phyloP scores from a whole-genome alignment of 805 yeast species.

The Saccharomycopsis selenospora region DNA sequence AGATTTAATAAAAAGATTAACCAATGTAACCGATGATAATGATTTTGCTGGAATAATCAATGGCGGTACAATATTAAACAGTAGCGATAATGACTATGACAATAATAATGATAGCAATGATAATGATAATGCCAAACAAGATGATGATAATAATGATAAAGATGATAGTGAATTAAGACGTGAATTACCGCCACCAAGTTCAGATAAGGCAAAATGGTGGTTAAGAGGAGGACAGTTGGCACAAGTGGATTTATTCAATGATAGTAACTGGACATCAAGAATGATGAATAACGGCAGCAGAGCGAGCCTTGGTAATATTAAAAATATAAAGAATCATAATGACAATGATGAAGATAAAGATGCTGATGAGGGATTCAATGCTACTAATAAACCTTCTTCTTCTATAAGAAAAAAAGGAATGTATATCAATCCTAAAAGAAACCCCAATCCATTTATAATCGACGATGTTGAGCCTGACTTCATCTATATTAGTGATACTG shows the following conservation, averaged over 20 bases:
- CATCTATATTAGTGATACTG: too few species aligned
- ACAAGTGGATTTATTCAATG: slow-evolving; percentile 46
- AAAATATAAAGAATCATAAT: neutral
- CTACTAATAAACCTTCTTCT: too few species aligned
- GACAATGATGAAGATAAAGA: slow-evolving; percentile 26
- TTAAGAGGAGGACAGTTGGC: slow-evolving; percentile 68
- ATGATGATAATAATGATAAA: slow-evolving; percentile 21
- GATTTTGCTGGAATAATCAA: slow-evolving; percentile 2
- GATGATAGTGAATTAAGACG: slow-evolving; percentile 27
- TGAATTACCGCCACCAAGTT: slow-evolving; percentile 81
- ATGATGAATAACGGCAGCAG: neutral
- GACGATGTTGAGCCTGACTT: too few species aligned
- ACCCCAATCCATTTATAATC: slow-evolving; percentile 64
- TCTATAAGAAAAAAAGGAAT: slow-evolving; percentile 26
- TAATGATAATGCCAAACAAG: slow-evolving; percentile 25
- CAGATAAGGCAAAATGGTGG: slow-evolving; percentile 89
- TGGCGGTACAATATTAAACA: neutral
- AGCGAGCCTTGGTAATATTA: slow-evolving; percentile 22
- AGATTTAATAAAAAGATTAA: slow-evolving; percentile 5
- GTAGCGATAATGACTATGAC: slow-evolving; percentile 21
- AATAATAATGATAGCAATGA: slow-evolving; percentile 28
- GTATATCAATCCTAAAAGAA: slow-evolving; percentile 61
- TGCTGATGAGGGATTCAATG: neutral
- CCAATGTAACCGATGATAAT: neutral
- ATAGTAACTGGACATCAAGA: neutral